Conservation (phyloP, 1,139 yeast species). For the Diutina scorzettiae region DNA sequence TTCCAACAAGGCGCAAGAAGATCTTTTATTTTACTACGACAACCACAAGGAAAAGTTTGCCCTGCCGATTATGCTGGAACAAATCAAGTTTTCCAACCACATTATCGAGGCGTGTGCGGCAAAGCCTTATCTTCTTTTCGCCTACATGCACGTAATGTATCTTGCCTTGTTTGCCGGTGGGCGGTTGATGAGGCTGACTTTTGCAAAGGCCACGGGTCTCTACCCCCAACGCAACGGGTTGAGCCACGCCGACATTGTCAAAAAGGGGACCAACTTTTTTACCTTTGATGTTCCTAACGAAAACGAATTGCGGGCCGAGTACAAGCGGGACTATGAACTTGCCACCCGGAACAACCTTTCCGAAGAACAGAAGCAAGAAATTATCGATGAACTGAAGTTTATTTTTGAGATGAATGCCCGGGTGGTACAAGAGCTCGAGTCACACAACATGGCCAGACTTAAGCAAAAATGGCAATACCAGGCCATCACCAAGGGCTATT, state of each 20-base stretch:
- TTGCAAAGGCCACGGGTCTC: constrained; percentile 56
- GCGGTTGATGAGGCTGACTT: constrained; percentile 53
- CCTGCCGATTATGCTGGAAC: constrained; percentile 46
- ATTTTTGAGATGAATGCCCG: constrained; percentile 53
- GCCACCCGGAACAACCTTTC: constrained; percentile 57
- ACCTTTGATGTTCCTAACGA: constrained; percentile 63
- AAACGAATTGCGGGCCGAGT: constrained; percentile 47
- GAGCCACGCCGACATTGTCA: constrained; percentile 47
- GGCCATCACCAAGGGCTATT: constrained; percentile 36
- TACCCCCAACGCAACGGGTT: constrained; percentile 64
- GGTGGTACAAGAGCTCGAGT: constrained; percentile 55
- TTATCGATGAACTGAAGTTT: constrained; percentile 56
- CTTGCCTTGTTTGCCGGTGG: constrained; percentile 86
- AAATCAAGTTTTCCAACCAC: constrained; percentile 50
- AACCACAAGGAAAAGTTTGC: constrained; percentile 42
- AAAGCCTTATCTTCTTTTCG: constrained; percentile 62
- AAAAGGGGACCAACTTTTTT: constrained; percentile 59
- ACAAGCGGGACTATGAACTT: constrained; percentile 68
- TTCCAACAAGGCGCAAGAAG: constrained; percentile 43
- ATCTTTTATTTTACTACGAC: constrained; percentile 56
- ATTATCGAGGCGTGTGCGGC: constrained; percentile 40
- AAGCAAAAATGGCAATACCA: constrained; percentile 47
- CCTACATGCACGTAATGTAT: constrained; percentile 82
- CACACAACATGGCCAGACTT: constrained; percentile 45
- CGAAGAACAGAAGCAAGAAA: constrained; percentile 57